These are phyloP conservation scores for Gamarada debralockiae DNA, from an alignment of 495 filamentous ascomycete species.

Conservation along the genomic window DNA sequence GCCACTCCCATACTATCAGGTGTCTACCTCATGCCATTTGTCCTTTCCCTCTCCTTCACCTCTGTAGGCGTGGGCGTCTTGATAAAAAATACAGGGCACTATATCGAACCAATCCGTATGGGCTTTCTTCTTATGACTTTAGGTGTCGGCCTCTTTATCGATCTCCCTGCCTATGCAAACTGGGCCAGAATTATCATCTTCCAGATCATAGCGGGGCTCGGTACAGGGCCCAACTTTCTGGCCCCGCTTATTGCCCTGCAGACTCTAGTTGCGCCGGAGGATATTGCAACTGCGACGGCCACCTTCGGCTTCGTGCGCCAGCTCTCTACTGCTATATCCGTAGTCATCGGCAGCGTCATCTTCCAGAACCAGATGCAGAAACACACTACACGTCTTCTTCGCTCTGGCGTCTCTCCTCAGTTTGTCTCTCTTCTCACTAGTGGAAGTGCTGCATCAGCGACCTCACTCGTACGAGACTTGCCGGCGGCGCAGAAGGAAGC, in stretches of 20 bases:
- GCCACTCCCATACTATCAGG: constrained; percentile 59
- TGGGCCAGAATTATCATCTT: constrained; percentile 50
- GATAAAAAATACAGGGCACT: constrained; percentile 59
- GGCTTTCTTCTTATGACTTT: constrained; percentile 49
- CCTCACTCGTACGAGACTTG: too few relatives aligned
- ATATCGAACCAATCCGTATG: constrained; percentile 49
- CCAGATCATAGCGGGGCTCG: constrained; percentile 46
- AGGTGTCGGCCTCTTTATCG: constrained; percentile 52
- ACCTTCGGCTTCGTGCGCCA: constrained; percentile 61
- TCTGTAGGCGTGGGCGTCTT: constrained; percentile 46
- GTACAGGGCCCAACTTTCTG: constrained; percentile 54
- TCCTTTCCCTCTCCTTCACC: constrained; percentile 43
- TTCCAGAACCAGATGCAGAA: constrained; percentile 54
- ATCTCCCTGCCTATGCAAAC: constrained; percentile 37
- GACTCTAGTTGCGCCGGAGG: constrained; percentile 50
- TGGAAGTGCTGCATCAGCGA: too few relatives aligned
- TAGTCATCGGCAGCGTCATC: constrained; percentile 69
- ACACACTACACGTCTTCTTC: constrained; percentile 29
- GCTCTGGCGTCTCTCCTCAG: too few relatives aligned
- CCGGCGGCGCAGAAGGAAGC: too few relatives aligned
- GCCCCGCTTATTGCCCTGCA: constrained; percentile 76
- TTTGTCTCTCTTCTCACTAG: too few relatives aligned
- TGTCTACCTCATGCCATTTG: constrained; percentile 60
- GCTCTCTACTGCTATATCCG: constrained; percentile 55
- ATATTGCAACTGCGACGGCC: constrained; percentile 63